Evolutionary conservation across 345 rosid species (phyloP), one percentile per base, ranked within the genome.

Genomic region (Heritiera littoralis): DNA sequence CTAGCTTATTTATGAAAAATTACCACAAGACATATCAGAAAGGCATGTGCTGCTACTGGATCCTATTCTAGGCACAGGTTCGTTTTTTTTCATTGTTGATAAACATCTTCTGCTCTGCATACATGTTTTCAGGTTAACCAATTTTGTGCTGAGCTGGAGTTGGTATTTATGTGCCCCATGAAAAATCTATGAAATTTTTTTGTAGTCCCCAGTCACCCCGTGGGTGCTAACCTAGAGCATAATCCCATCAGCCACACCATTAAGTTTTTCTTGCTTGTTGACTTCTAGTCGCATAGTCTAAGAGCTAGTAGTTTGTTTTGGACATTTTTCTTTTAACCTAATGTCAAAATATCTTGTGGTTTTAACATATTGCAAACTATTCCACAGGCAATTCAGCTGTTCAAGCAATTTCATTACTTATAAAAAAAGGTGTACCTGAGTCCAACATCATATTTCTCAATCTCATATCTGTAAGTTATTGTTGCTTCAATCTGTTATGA

Each of bases 41-140:
- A 92, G 97, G 80, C 98, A 96, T 77, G 99, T 96, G 63, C 81
- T 96, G 72, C 84, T 96, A 68, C 83, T 96, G 88, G 98, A 94
- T 91, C 99, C 99, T 65, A 96, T 93, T 78, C 89, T 96, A 4
- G 99, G 99, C 65, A 96, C 99, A 91, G 98, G 98, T 93, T 80
- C 4, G 88, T 66, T 30, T 51, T 12, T 80, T 23, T 79, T 76
- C 7, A 10, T 43, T 59, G n/a, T 51, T 48, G 28, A 52, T 67
- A 32, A 17, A 3, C 30, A 32, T 75, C 15, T 43, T 30, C 67
- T 35, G 45, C 49, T 35, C 28, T 4, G 51, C 48, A n/a, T 49
- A 15, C 32, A 4, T 56, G 51, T 46, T 46, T 23, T 23, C 28
- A 23, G 28, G 28, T 23, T 23, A 23, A 23, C 28, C 28, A 23